Evolutionary conservation across 805 yeast genomes (phyloP).

Genomic region (Saccharomycopsis oosterbeekiorum): DNA sequence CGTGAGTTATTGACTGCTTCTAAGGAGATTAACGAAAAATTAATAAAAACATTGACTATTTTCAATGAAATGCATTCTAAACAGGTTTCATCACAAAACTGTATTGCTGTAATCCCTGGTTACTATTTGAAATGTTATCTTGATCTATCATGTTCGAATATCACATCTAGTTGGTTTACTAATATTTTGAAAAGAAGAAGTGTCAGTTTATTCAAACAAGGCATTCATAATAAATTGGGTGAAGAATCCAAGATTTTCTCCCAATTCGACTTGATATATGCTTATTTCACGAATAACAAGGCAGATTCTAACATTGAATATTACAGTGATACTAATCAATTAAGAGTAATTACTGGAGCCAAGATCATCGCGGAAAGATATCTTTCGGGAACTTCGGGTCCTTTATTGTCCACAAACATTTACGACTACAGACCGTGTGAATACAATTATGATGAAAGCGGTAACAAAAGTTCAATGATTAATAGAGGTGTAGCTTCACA

Average conservation of each 20-base stretch:
- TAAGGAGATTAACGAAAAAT: not conserved
- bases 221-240: conserved; percentile 7
- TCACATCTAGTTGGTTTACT: not conserved
- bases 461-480: not conserved
- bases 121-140: conserved; percentile 4
- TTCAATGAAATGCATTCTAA: not conserved
- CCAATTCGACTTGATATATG: not conserved
- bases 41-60: not conserved
- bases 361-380: conserved; percentile 14
- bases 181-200: conserved; percentile 9
- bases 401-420: conserved; percentile 13
- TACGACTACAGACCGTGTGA: conserved; percentile 15
- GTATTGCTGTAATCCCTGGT: conserved; percentile 10
- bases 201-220: conserved; percentile 11
- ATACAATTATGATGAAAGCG: not conserved
- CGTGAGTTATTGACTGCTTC: conserved; percentile 1
- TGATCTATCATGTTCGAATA: not conserved
- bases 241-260: not conserved
- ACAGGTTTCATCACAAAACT: not conserved
- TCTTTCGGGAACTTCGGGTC: conserved; percentile 9
- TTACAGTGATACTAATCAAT: conserved; percentile 3
- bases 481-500: conserved; percentile 15
- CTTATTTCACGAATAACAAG: not conserved
- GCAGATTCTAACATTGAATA: not conserved
- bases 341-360: conserved; percentile 11